These are phyloP conservation scores for Dicorynia guianensis DNA, from an alignment of 306 rosid species.

Conservation along the genomic window DNA sequence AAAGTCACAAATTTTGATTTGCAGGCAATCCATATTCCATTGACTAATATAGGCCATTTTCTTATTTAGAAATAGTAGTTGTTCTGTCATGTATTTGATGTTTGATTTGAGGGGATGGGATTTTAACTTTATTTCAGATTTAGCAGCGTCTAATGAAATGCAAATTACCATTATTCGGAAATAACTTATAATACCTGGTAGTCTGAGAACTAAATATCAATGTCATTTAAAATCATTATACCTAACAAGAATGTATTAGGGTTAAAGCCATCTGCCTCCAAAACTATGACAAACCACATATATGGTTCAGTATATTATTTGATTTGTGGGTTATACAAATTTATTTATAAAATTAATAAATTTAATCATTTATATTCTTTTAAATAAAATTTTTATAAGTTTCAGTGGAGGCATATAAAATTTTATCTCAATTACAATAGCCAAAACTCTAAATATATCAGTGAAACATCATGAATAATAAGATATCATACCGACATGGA, in stretches of 20 bases:
- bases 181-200: slow-evolving; percentile 1
- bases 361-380: too few species aligned
- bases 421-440: slow-evolving; percentile 1
- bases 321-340: too few species aligned
- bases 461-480: not conserved
- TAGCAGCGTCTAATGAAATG: slow-evolving; percentile 10
- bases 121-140: not conserved
- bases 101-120: not conserved
- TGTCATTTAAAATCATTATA: not conserved
- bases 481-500: not conserved
- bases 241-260: too few species aligned
- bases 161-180: slow-evolving; percentile 25
- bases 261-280: too few species aligned
- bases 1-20: too few species aligned
- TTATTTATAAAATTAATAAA: too few species aligned
- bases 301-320: too few species aligned
- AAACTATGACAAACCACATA: too few species aligned
- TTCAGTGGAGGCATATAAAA: too few species aligned
- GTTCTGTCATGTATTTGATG: slow-evolving; percentile 36
- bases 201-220: slow-evolving; percentile 21
- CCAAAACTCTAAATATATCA: slow-evolving; percentile 11
- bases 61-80: slow-evolving; percentile 9
- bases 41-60: not conserved
- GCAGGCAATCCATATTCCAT: too few species aligned
- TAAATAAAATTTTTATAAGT: too few species aligned